Conservation (phyloP, 202 grass and related monocot genomes). For the Saccharum hybrid region DNA sequence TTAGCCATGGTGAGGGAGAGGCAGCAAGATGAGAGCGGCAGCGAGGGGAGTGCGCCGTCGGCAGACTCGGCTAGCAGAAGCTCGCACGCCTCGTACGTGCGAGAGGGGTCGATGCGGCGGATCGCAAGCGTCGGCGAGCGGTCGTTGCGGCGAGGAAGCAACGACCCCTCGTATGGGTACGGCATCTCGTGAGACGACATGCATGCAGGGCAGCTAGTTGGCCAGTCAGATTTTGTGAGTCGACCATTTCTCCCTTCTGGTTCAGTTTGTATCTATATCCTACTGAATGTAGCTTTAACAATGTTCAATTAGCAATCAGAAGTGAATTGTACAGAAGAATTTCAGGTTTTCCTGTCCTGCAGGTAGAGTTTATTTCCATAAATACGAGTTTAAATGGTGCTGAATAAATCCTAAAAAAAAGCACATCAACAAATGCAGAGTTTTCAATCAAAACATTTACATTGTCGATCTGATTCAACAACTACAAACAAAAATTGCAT, state of each 20-base stretch:
- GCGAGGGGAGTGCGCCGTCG: not conserved
- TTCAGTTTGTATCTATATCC: not conserved
- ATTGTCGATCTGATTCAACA: not conserved
- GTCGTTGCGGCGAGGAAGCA: constrained; percentile 44
- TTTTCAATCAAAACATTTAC: not conserved
- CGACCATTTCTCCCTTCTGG: not conserved
- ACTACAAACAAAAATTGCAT: too few relatives aligned
- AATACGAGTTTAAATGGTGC: not conserved
- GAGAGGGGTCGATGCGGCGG: constrained; percentile 44
- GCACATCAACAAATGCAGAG: not conserved
- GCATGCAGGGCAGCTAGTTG: not conserved
- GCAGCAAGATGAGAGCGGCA: not conserved
- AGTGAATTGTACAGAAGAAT: constrained; percentile 4
- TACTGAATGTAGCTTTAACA: constrained; percentile 26
- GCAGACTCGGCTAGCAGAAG: constrained; percentile 20
- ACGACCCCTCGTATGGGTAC: constrained; percentile 46
- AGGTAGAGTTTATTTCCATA: not conserved
- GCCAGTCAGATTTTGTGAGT: constrained; percentile 39
- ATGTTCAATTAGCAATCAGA: constrained; percentile 27
- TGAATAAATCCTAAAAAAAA: not conserved
- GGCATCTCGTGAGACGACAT: constrained; percentile 61
- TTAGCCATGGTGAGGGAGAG: constrained; percentile 47
- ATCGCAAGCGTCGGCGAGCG: constrained; percentile 42
- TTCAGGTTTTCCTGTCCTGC: not conserved
- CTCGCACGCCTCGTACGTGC: constrained; percentile 54